Evolutionary conservation across 2,329 filamentous ascomycete species (phyloP).

Genomic region (Verticillium klebahnii): DNA sequence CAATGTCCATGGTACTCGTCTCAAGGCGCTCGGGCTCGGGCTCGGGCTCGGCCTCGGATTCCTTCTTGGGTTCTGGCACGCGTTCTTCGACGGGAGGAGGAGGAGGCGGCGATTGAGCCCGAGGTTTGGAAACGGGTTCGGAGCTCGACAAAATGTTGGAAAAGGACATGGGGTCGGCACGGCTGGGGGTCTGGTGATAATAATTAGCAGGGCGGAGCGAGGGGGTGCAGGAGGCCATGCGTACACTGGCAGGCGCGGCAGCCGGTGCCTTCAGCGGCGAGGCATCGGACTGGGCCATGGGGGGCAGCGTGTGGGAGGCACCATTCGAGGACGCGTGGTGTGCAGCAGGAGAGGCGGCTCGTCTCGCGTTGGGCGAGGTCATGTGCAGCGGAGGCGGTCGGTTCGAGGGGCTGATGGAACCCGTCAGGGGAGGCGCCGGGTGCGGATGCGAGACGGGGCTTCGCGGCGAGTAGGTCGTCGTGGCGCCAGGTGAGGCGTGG

Average conservation of each 20-base stretch:
- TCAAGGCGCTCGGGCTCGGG: constrained; percentile 21
- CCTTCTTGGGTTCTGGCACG: constrained; percentile 10
- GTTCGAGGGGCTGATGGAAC: constrained; percentile 38
- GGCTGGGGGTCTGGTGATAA: constrained; percentile 32
- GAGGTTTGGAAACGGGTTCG: constrained; percentile 52
- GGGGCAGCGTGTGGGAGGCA: constrained; percentile 25
- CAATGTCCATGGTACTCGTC: constrained; percentile 24
- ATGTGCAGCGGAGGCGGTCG: constrained; percentile 31
- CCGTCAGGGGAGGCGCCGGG: constrained; percentile 32
- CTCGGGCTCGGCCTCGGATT: constrained; percentile 15
- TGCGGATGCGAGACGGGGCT: constrained; percentile 49
- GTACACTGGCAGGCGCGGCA: constrained; percentile 28
- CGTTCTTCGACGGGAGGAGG: constrained; percentile 16
- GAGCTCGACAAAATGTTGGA: constrained; percentile 87
- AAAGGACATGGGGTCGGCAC: constrained; percentile 89
- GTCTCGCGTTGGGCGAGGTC: constrained; percentile 43
- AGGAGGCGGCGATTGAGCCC: constrained; percentile 31
- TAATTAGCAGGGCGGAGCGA: constrained; percentile 4
- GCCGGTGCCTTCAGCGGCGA: constrained; percentile 34
- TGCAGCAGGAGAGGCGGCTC: constrained; percentile 33
- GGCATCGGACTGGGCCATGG: constrained; percentile 32
- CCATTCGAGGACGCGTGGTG: constrained; percentile 34
- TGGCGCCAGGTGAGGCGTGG: constrained; percentile 43
- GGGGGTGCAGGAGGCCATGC: constrained; percentile 13
- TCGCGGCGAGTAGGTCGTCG: constrained; percentile 38